Percentiles rank a stretch among this genome's conserved stretches.
phyloP scores from a whole-genome alignment of 495 filamentous ascomycete species.

The Penicillium paradoxum region DNA sequence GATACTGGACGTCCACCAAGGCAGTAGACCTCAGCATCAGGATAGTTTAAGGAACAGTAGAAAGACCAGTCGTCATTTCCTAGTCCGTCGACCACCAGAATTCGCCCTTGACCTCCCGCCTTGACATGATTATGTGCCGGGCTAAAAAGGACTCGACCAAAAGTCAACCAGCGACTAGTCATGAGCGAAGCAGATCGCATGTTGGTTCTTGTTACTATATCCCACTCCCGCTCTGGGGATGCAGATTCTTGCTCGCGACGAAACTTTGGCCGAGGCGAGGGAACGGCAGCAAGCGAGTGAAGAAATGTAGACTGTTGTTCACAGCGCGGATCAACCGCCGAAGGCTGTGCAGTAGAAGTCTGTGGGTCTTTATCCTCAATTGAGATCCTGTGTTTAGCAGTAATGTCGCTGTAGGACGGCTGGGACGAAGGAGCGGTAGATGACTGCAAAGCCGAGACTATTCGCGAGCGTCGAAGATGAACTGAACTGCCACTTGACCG shows the following conservation, averaged over 20 bases:
- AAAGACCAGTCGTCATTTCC: constrained; percentile 96
- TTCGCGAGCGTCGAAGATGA: constrained; percentile 38
- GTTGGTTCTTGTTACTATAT: constrained; percentile 69
- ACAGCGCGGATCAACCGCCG: constrained; percentile 9
- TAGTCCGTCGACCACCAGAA: constrained; percentile 90
- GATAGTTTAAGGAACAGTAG: constrained; percentile 91
- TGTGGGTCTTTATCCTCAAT: constrained; percentile 11
- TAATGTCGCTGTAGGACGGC: constrained; percentile 37
- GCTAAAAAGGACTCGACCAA: constrained; percentile 91
- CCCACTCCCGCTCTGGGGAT: constrained; percentile 52
- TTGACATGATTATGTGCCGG: constrained; percentile 80
- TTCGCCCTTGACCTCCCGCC: constrained; percentile 51
- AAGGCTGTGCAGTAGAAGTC: not conserved
- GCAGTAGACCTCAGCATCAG: constrained; percentile 79
- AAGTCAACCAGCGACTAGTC: constrained; percentile 85
- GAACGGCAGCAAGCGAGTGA: constrained; percentile 24
- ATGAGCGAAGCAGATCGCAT: constrained; percentile 75
- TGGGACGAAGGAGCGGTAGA: constrained; percentile 38
- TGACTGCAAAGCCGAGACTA: constrained; percentile 38
- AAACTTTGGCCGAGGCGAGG: constrained; percentile 29
- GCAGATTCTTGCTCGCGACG: constrained; percentile 39
- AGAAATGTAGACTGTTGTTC: constrained; percentile 30
- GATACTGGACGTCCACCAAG: constrained; percentile 34
- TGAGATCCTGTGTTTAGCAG: constrained; percentile 29
- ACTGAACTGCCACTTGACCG: constrained; percentile 32